Evolutionary conservation across 2,329 filamentous ascomycete species (phyloP).

Genomic region (Dactylonectria estremocensis): DNA sequence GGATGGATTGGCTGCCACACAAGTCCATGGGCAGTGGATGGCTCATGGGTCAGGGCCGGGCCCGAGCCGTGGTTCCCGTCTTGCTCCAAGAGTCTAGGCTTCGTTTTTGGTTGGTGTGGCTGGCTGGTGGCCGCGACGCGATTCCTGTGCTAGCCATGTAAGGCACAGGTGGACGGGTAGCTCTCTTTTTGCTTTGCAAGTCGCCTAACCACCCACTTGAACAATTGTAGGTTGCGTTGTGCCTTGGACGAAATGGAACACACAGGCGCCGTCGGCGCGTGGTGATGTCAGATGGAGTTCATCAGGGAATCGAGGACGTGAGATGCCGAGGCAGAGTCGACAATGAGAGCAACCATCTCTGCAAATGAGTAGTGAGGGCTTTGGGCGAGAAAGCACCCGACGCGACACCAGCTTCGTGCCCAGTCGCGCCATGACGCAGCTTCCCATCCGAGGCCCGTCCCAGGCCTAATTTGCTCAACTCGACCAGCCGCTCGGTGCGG

Average conservation of each 20-base stretch:
- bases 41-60: slow-evolving; percentile 25
- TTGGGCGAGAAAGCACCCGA: slow-evolving; percentile 12
- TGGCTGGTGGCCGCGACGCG: slow-evolving; percentile 10
- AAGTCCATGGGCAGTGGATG: neutral
- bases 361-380: neutral
- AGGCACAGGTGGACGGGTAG: slow-evolving; percentile 11
- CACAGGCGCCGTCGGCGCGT: neutral
- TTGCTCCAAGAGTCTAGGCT: slow-evolving; percentile 35
- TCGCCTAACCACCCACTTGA: neutral
- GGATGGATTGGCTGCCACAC: slow-evolving; percentile 38
- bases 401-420: slow-evolving; percentile 33
- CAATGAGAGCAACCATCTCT: neutral
- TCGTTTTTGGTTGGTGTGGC: slow-evolving; percentile 31
- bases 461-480: slow-evolving; percentile 43
- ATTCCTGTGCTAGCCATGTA: slow-evolving; percentile 4
- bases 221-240: neutral
- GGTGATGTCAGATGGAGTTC: neutral
- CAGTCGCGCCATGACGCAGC: slow-evolving; percentile 40
- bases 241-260: neutral
- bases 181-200: neutral
- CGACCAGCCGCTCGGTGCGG: slow-evolving; percentile 47
- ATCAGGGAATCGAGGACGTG: neutral
- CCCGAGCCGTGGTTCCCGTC: slow-evolving; percentile 47
- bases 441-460: slow-evolving; percentile 33
- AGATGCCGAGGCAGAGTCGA: neutral